Percentiles rank a stretch among this genome's conserved stretches.
phyloP scores from a whole-genome alignment of 208 protist species.

The Trypanosoma avium region DNA sequence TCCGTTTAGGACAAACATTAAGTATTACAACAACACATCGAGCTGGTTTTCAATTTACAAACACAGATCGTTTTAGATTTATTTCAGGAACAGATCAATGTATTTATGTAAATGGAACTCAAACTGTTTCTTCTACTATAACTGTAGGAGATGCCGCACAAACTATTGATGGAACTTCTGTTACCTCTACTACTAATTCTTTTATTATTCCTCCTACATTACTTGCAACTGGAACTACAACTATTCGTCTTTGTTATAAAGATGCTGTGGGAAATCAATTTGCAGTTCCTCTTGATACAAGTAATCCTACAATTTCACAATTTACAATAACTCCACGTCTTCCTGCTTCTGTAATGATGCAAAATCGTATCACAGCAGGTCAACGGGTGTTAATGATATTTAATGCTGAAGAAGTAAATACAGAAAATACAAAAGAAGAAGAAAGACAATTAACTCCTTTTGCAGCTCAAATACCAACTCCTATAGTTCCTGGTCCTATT shows the following conservation, averaged over 20 bases:
- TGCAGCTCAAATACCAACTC: conserved; percentile 30
- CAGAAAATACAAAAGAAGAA: conserved; percentile 23
- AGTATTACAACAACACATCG: conserved; percentile 34
- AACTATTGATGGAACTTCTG: conserved; percentile 30
- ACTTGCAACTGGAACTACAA: conserved; percentile 47
- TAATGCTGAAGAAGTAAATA: too few species aligned
- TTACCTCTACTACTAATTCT: conserved; percentile 19
- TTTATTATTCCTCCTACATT: conserved; percentile 52
- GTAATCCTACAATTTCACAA: conserved; percentile 27
- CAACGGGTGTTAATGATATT: conserved; percentile 71
- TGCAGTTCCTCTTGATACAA: conserved; percentile 60
- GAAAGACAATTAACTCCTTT: conserved; percentile 21
- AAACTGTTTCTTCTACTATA: conserved; percentile 37
- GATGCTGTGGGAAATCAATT: conserved; percentile 80
- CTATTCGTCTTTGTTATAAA: conserved; percentile 78
- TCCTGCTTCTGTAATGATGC: conserved; percentile 29
- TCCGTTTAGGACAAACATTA: conserved; percentile 64
- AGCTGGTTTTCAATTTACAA: conserved; percentile 23
- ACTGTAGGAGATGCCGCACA: conserved; percentile 51
- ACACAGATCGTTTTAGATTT: conserved; percentile 48
- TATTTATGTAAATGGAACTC: conserved; percentile 33
- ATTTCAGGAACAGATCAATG: conserved; percentile 54
- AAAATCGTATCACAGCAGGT: conserved; percentile 45
- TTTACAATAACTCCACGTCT: conserved; percentile 47
- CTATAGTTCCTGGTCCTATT: conserved; percentile 47